These are phyloP conservation scores for Zalaria sp. DNA, from an alignment of 2,329 filamentous ascomycete genomes.

Conservation along the genomic window DNA sequence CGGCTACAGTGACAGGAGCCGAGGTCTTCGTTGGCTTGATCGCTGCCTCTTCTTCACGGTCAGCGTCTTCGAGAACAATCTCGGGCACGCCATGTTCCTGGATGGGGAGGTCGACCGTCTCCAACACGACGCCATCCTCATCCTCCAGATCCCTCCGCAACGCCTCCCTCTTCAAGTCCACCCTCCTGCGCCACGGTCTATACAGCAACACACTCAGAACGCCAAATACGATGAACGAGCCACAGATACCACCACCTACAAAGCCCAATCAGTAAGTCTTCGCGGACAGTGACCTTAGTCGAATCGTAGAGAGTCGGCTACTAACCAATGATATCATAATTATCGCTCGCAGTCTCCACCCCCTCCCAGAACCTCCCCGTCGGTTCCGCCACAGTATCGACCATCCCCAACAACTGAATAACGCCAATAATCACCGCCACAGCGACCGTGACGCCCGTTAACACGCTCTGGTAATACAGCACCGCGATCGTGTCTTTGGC, in stretches of 20 bases:
- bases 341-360: constrained; percentile 58
- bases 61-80: neutral
- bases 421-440: constrained; percentile 77
- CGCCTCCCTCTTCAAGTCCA: constrained; percentile 24
- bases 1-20: no score
- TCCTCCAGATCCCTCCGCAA: constrained; percentile 1
- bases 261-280: neutral
- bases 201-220: constrained; percentile 61
- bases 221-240: constrained; percentile 67
- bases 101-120: neutral
- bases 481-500: constrained; percentile 76
- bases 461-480: constrained; percentile 81
- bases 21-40: no score
- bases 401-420: constrained; percentile 68
- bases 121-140: constrained; percentile 1
- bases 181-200: constrained; percentile 57
- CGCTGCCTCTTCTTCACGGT: no score
- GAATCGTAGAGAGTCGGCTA: neutral
- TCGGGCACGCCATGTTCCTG: neutral
- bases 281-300: no score
- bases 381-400: constrained; percentile 61
- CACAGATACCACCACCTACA: constrained; percentile 60
- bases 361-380: constrained; percentile 81
- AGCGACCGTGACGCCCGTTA: constrained; percentile 69
- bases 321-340: constrained; percentile 68